Conservation (phyloP, 2,329 filamentous ascomycete species). For the Colletotrichum sp. region DNA sequence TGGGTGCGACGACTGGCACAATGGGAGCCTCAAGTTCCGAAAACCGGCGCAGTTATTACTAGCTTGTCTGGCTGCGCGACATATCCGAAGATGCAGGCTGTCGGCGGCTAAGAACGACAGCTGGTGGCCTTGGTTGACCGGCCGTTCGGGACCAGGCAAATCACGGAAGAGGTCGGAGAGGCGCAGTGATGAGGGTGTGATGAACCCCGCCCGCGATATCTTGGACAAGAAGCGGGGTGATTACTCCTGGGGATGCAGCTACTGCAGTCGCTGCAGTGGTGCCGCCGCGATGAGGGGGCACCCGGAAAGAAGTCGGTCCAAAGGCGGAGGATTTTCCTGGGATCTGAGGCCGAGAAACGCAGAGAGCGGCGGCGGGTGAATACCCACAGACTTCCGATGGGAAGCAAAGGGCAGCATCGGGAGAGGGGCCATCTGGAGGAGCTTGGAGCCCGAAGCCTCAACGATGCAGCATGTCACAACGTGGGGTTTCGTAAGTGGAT, state of each 20-base stretch:
- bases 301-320: slow-evolving; percentile 14
- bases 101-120: background rate
- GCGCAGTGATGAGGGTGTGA: slow-evolving; percentile 12
- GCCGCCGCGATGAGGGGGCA: slow-evolving; percentile 5
- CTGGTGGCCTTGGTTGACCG: slow-evolving; percentile 1
- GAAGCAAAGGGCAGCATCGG: background rate
- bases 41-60: background rate
- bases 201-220: slow-evolving; percentile 15
- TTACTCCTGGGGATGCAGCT: background rate
- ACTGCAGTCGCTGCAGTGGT: slow-evolving; percentile 13
- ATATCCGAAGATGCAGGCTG: background rate
- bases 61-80: background rate
- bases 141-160: slow-evolving; percentile 7
- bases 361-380: slow-evolving; percentile 5
- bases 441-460: slow-evolving; percentile 11
- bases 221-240: slow-evolving; percentile 19
- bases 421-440: slow-evolving; percentile 9
- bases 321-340: slow-evolving; percentile 15
- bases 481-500: slow-evolving; percentile 18
- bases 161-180: slow-evolving; percentile 17
- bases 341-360: slow-evolving; percentile 7
- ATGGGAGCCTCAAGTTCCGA: slow-evolving; percentile 9
- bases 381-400: slow-evolving; percentile 9
- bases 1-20: slow-evolving; percentile 15
- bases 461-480: slow-evolving; percentile 16